Evolutionary conservation across 2,329 filamentous ascomycete species (phyloP), one percentile per base, ranked within the genome.

Genomic region (Colletotrichum musae): DNA sequence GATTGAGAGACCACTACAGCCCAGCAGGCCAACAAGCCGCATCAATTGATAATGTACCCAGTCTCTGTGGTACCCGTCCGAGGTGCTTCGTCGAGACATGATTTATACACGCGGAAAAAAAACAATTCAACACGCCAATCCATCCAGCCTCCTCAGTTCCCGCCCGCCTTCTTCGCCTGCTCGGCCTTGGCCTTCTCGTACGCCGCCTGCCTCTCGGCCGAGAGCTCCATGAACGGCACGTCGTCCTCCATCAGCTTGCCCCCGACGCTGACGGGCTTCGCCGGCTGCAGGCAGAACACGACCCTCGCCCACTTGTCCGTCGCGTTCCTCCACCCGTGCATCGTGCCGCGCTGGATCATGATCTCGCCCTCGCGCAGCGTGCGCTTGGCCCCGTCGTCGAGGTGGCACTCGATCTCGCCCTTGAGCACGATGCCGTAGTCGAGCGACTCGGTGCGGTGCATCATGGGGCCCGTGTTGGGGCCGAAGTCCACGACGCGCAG

Each of bases 351-450:
- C 74, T 86, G 84, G 39, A 86, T 80, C 26, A 80, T 80, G 28
- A 85, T 76, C 72, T 86, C 84, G 5, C 84, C 84, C 50, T 77
- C 75, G 57, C 77, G 73, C 76, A 86, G 75, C 7, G 77, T 56
- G 28, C 76, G 75, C 58, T 70, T 77, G 43, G 81, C 82, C 10
- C 83, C 83, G 26, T 79, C 79, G 70, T 85, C 84, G 12, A 86
- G 70, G n/a, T 81, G 53, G 76, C 84, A 77, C 72, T 85, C 83
- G 43, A 86, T 71, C 71, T 80, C 76, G 1, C 84, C 84, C 64
- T 85, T 82, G 6, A 86, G 72, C 15, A 86, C 81, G 52, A 85
- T 77, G 4, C 83, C 84, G 66, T 83, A 86, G 71, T 86, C 84
- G 5, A 85, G 74, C 59, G 79, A 82, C 64, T 81, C 77, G 1